These are phyloP conservation scores for Cyclanthera cordifolia DNA, from an alignment of 306 rosid genomes.

Conservation along the genomic window DNA sequence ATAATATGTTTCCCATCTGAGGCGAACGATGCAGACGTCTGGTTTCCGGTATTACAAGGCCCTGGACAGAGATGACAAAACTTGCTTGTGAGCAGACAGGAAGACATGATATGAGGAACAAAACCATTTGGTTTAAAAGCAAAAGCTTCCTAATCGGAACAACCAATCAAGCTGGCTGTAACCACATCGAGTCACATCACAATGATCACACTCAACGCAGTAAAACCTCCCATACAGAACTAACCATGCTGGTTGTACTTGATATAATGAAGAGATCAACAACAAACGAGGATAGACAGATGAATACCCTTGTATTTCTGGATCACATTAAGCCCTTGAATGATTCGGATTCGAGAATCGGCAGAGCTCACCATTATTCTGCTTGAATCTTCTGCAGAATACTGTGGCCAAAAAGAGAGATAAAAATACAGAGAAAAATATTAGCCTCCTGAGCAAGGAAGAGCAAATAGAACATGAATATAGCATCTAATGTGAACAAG, in stretches of 20 bases:
- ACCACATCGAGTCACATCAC: neutral
- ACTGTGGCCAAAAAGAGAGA: conserved; percentile 11
- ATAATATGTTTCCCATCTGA: conserved; percentile 86
- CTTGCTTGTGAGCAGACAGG: conserved; percentile 1
- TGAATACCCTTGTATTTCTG: conserved; percentile 18
- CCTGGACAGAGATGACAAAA: conserved; percentile 35
- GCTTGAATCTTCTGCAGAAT: conserved; percentile 16
- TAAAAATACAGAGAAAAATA: neutral
- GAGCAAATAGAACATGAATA: neutral
- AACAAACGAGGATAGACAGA: neutral
- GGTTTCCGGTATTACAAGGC: conserved; percentile 40
- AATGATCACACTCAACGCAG: neutral
- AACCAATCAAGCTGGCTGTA: conserved; percentile 5
- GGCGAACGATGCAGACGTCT: conserved; percentile 56
- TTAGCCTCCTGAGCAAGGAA: neutral
- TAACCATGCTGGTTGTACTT: neutral
- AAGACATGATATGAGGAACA: neutral
- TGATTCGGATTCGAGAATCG: conserved; percentile 18
- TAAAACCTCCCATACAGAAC: conserved; percentile 4
- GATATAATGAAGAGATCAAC: conserved; percentile 4
- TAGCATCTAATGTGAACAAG: conserved; percentile 12
- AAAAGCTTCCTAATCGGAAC: too few species aligned
- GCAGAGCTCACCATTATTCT: conserved; percentile 17
- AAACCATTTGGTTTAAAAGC: conserved; percentile 1
- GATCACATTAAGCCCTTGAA: conserved; percentile 16